Evolutionary conservation across 768 basidiomycete species (phyloP).

Genomic region (Rhizopogon vesiculosus): DNA sequence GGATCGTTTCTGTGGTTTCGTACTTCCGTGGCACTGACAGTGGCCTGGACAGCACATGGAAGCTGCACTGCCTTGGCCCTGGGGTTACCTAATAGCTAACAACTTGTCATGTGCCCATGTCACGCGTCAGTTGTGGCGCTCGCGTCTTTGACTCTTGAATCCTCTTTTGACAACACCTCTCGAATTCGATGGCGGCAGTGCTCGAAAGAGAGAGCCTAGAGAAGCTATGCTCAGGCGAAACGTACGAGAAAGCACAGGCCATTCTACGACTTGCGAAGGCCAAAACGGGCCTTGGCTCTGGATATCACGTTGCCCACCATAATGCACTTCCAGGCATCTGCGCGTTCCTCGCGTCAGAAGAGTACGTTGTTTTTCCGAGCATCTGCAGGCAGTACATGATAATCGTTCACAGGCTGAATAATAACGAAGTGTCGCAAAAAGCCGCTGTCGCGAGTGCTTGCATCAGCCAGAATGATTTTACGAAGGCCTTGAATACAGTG

Average conservation of each 20-base stretch:
- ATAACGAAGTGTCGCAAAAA: constrained; percentile 23
- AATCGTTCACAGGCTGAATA: constrained; percentile 14
- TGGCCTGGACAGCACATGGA: too few species aligned
- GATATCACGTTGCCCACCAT: constrained; percentile 16
- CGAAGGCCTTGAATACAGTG: constrained; percentile 18
- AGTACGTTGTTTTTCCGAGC: constrained; percentile 12
- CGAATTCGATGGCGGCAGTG: constrained; percentile 8
- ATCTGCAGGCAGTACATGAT: neutral
- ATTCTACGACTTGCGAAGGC: constrained; percentile 15
- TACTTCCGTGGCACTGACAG: too few species aligned
- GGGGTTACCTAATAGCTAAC: too few species aligned
- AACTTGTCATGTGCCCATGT: neutral
- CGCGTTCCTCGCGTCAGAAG: constrained; percentile 28
- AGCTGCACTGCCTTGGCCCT: too few species aligned
- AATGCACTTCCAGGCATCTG: constrained; percentile 23
- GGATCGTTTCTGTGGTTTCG: too few species aligned
- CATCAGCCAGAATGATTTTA: constrained; percentile 15
- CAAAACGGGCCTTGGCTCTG: constrained; percentile 24
- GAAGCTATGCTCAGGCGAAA: constrained; percentile 20
- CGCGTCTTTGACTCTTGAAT: neutral
- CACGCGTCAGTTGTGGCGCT: neutral
- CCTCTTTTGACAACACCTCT: neutral
- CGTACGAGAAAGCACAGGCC: constrained; percentile 16
- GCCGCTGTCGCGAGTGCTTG: constrained; percentile 21
- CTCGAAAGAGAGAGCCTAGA: constrained; percentile 14